Evolutionary conservation across 306 rosid genomes (phyloP), one percentile per base, ranked within the genome.

Genomic region (Lathyrus tuberosus): DNA sequence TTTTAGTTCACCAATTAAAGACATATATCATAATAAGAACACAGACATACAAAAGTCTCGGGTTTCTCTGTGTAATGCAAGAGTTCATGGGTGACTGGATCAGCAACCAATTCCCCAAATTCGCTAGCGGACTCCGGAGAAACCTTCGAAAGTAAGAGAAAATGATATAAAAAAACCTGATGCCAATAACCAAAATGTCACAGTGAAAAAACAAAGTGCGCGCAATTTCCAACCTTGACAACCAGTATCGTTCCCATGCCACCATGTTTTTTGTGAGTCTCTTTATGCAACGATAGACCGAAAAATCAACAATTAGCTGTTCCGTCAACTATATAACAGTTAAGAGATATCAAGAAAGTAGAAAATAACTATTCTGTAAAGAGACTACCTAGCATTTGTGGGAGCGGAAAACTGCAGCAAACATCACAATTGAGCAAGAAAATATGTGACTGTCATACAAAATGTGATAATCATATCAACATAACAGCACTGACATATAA

Each of bases 31-130:
- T 59, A 64, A 57, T 42, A 71, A 52, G 69, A 76, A 54, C 11
- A 48, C 14, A 9, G 49, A 63, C 96, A n/a, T 87, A 94, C 99
- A 80, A 94, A 94, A 65, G 97, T 94, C 74, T 94, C 99, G 6
- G 99, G 99, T 74, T 84, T 94, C 79, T 94, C 99, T 3, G 97
- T 89, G 81, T 94, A 94, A 81, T 94, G 99, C 86, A 94, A 79
- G 46, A 94, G 85, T 74, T 94, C 99, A 33, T 91, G 86, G 72
- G 97, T 87, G 70, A 62, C 46, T 2, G 97, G 95, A 89, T 94
- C 97, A 52, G 99, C 91, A 9, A 94, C 91, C 70, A 94, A 84
- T 75, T 94, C 99, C 51, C 99, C 99, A 68, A 94, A 94, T 76
- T 87, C 79, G 75, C 77, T 71, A 10, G 97, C 99, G 31, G 91